These are phyloP conservation scores for Sinapis alba DNA, from an alignment of 441 rosid genomes.

Conservation along the genomic window DNA sequence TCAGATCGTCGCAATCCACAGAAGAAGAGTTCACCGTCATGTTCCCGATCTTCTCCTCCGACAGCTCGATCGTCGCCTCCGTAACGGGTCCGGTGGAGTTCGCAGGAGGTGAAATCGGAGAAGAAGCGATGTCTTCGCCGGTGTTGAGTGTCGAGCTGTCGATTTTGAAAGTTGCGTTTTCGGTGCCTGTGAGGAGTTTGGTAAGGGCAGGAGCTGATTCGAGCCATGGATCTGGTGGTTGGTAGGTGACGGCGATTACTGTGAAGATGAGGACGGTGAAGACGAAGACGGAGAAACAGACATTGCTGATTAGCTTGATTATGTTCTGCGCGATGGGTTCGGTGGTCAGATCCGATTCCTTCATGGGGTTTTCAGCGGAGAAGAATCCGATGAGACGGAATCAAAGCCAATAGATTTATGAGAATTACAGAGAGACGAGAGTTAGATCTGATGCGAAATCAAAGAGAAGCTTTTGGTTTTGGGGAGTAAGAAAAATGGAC, in stretches of 20 bases:
- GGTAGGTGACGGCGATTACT: constrained; percentile 88
- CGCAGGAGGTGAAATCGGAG: constrained; percentile 44
- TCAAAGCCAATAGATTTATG: constrained; percentile 7
- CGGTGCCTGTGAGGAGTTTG: constrained; percentile 66
- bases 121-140: constrained; percentile 70
- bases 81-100: constrained; percentile 49
- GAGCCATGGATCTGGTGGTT: constrained; percentile 98
- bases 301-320: constrained; percentile 78
- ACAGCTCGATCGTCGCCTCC: constrained; percentile 62
- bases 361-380: constrained; percentile 50
- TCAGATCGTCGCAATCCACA: constrained; percentile 59
- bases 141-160: constrained; percentile 73
- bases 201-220: constrained; percentile 93
- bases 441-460: constrained; percentile 22
- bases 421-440: neutral
- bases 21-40: constrained; percentile 47
- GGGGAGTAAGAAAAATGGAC: neutral
- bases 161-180: constrained; percentile 79
- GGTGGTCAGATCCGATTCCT: constrained; percentile 61
- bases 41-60: constrained; percentile 56
- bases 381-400: constrained; percentile 28
- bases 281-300: constrained; percentile 93
- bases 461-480: neutral
- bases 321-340: constrained; percentile 87
- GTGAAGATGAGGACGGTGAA: constrained; percentile 83